phyloP scores from a whole-genome alignment of 805 yeast genomes.

The Yarrowia sp. region DNA sequence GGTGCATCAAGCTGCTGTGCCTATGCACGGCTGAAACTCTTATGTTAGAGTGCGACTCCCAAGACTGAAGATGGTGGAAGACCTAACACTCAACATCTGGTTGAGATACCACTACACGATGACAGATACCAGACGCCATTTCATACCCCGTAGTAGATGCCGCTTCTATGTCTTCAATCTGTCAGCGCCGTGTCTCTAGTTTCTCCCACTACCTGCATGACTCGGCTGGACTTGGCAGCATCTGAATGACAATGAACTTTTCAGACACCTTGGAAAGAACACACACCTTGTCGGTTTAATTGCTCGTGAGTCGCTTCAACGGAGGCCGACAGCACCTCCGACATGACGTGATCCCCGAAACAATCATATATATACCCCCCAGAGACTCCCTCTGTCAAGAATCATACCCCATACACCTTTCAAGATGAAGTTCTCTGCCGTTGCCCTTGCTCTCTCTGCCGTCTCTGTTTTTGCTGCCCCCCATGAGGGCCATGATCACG shows the following conservation, averaged over 20 bases:
- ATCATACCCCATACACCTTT: background rate
- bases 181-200: background rate
- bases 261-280: background rate
- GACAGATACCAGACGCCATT: no score
- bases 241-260: constrained; percentile 9
- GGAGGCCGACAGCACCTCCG: background rate
- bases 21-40: constrained; percentile 21
- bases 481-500: no score
- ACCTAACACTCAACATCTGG: no score
- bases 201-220: constrained; percentile 14
- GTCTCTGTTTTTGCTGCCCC: constrained; percentile 30
- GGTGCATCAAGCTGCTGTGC: background rate
- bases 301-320: constrained; percentile 7
- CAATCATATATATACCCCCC: background rate
- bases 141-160: no score
- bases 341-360: constrained; percentile 12
- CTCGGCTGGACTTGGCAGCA: constrained; percentile 20
- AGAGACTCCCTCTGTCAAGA: background rate
- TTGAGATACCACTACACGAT: no score
- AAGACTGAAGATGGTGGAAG: no score
- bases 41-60: background rate
- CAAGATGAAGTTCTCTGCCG: constrained; percentile 34
- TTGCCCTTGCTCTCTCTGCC: constrained; percentile 31
- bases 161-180: no score
- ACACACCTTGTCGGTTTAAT: constrained; percentile 32